These are phyloP conservation scores for Antitrichia curtipendula DNA, from an alignment of 225 moss, liverwort and hornwort genomes.

Conservation along the genomic window DNA sequence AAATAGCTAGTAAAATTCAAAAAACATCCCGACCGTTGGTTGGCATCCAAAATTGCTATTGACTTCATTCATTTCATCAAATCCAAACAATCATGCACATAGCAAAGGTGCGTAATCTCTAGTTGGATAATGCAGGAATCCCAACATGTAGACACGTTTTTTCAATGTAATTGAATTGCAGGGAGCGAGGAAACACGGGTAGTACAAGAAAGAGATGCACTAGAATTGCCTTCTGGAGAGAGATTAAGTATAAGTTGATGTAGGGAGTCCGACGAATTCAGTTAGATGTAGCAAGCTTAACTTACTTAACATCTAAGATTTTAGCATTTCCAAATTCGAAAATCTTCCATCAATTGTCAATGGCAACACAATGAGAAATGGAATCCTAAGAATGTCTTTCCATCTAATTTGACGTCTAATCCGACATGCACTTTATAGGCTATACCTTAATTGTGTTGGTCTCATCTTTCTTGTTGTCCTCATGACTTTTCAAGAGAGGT, in stretches of 20 bases:
- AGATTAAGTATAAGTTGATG: too few relatives aligned
- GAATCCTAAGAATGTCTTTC: background rate
- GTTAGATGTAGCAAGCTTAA: background rate
- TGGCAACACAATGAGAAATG: background rate
- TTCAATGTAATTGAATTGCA: too few relatives aligned
- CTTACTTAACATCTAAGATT: too few relatives aligned
- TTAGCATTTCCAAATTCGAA: background rate
- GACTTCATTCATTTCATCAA: background rate
- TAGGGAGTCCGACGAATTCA: too few relatives aligned
- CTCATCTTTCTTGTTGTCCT: background rate
- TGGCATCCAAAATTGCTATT: background rate
- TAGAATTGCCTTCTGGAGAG: too few relatives aligned
- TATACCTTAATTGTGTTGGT: background rate
- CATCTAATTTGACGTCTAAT: background rate
- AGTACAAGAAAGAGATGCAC: too few relatives aligned
- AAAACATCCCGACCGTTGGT: rapidly evolving
- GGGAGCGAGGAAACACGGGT: too few relatives aligned
- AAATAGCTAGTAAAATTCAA: too few relatives aligned
- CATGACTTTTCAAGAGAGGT: rapidly evolving
- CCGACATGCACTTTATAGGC: rapidly evolving
- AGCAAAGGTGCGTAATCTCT: too few relatives aligned
- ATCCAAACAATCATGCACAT: background rate
- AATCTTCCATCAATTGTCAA: background rate
- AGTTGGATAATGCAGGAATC: too few relatives aligned
- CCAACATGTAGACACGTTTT: too few relatives aligned